Percentiles rank a stretch among this genome's conserved stretches.
Conservation (phyloP, 1,284 basidiomycete genomes). For the Ustilago tritici region DNA sequence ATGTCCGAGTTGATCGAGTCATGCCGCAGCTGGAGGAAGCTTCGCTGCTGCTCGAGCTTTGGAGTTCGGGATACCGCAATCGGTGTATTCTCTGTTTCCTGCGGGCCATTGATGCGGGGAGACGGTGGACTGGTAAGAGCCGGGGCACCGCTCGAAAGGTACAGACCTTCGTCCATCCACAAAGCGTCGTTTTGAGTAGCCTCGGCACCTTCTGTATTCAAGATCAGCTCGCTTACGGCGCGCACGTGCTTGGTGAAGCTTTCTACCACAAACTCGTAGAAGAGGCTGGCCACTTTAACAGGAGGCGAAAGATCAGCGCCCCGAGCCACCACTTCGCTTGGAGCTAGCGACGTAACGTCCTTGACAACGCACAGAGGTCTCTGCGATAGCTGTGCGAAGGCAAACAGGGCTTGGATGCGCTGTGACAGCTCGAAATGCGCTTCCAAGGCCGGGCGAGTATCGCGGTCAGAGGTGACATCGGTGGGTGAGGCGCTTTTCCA, state of each 20-base stretch:
- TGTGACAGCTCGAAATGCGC: constrained; percentile 32
- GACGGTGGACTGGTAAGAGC: constrained; percentile 27
- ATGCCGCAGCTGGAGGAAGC: constrained; percentile 35
- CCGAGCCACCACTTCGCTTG: constrained; percentile 32
- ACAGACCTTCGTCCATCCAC: constrained; percentile 38
- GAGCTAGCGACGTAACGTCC: constrained; percentile 34
- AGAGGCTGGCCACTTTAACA: constrained; percentile 27
- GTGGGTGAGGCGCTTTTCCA: constrained; percentile 44
- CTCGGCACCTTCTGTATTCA: constrained; percentile 12
- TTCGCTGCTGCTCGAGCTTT: constrained; percentile 25
- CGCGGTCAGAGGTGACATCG: constrained; percentile 3
- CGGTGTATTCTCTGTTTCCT: not conserved
- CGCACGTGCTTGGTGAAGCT: constrained; percentile 27
- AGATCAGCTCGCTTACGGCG: constrained; percentile 19
- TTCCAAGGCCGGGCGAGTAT: constrained; percentile 12
- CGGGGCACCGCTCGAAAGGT: constrained; percentile 29
- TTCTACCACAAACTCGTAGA: constrained; percentile 38
- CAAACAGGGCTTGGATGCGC: constrained; percentile 49
- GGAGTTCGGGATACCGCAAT: constrained; percentile 1
- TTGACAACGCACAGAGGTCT: constrained; percentile 37
- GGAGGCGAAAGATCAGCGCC: constrained; percentile 34
- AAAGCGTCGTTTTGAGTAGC: constrained; percentile 17
- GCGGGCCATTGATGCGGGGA: constrained; percentile 6
- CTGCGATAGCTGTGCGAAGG: constrained; percentile 36
- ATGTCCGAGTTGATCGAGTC: constrained; percentile 47